A percentile compares a stretch with the other conserved stretches of the same genome.
These are phyloP conservation scores for Naegleria gruberi DNA, from an alignment of 208 protist species.

Conservation along the genomic window DNA sequence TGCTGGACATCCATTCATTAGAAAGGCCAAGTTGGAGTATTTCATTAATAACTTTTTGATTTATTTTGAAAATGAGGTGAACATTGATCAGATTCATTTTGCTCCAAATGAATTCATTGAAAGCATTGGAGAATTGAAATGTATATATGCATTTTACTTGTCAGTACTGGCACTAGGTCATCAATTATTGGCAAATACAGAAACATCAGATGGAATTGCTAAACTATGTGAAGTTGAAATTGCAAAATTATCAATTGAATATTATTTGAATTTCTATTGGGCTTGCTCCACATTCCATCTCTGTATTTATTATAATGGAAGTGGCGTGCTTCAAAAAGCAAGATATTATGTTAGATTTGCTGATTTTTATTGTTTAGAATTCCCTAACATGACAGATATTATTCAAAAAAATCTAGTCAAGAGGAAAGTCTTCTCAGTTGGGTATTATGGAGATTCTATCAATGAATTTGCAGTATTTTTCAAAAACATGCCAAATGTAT, in stretches of 20 bases:
- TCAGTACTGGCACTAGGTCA: not conserved
- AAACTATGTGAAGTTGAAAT: not conserved
- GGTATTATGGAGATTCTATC: too few species aligned
- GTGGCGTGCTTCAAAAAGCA: not conserved
- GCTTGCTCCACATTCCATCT: not conserved
- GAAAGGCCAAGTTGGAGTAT: not conserved
- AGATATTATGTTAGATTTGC: not conserved
- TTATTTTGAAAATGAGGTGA: not conserved
- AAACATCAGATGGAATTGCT: not conserved
- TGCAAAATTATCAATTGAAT: not conserved
- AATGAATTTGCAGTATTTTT: not conserved
- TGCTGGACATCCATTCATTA: not conserved
- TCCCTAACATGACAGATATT: too few species aligned
- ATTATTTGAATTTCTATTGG: not conserved
- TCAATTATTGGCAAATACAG: not conserved
- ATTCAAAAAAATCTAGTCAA: not conserved
- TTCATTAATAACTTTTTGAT: not conserved
- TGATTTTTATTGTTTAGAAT: not conserved
- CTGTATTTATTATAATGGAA: not conserved
- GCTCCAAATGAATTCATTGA: too few species aligned
- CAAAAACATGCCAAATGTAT: not conserved
- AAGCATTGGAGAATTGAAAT: not conserved
- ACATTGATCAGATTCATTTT: not conserved
- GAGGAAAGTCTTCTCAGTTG: not conserved
- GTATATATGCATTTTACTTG: not conserved